A percentile compares a stretch with the other conserved stretches of the same genome.
Conservation (phyloP, 1,284 basidiomycete genomes). For the Kalmanozyma brasiliensis region DNA sequence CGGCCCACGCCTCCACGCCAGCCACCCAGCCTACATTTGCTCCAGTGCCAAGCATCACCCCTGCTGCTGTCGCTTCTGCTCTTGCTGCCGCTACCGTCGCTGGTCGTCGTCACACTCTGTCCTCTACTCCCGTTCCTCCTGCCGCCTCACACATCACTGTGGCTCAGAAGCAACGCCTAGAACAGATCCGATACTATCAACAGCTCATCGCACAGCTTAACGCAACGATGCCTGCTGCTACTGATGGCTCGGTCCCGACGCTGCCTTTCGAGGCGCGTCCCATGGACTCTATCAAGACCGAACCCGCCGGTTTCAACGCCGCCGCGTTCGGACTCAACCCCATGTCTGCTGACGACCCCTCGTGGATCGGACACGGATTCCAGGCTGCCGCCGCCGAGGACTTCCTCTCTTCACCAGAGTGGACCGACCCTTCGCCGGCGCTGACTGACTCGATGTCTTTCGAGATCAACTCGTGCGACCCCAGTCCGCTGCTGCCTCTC, state of each 20-base stretch:
- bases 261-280: conserved; percentile 40
- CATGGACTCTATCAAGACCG: conserved; percentile 34
- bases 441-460: conserved; percentile 62
- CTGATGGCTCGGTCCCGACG: conserved; percentile 34
- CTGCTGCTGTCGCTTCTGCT: conserved; percentile 39
- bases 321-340: conserved; percentile 48
- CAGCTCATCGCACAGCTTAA: conserved; percentile 48
- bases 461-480: conserved; percentile 59
- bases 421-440: conserved; percentile 62
- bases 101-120: conserved; percentile 43
- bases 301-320: conserved; percentile 41
- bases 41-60: conserved; percentile 44
- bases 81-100: conserved; percentile 30
- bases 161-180: conserved; percentile 41
- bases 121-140: conserved; percentile 16
- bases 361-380: conserved; percentile 56
- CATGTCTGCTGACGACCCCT: conserved; percentile 55
- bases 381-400: conserved; percentile 52
- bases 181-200: conserved; percentile 51
- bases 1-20: conserved; percentile 18
- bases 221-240: conserved; percentile 45
- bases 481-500: conserved; percentile 58
- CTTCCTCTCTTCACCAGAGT: conserved; percentile 59
- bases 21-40: conserved; percentile 38
- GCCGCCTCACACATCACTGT: conserved; percentile 5